A percentile compares a stretch with the other conserved stretches of the same genome.
Evolutionary conservation across 2,329 filamentous ascomycete species (phyloP).

Genomic region (Coleophoma eucalyptorum): DNA sequence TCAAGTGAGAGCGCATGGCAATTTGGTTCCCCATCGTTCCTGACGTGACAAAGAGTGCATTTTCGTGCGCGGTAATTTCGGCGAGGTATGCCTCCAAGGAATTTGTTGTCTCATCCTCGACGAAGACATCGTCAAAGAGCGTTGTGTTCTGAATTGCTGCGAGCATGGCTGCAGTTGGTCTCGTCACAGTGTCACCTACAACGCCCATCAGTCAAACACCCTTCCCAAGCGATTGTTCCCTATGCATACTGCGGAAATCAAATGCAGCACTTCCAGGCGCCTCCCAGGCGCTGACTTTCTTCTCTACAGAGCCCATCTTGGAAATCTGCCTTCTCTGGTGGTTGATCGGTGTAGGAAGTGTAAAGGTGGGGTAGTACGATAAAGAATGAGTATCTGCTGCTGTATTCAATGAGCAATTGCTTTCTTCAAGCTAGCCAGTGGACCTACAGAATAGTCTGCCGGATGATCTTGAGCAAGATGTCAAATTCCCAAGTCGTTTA

Average conservation of each 20-base stretch:
- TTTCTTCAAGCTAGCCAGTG: no score
- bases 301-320: neutral
- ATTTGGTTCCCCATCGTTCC: constrained; percentile 96
- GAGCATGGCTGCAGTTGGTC: constrained; percentile 78
- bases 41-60: constrained; percentile 76
- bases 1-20: constrained; percentile 72
- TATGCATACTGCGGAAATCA: constrained; percentile 26
- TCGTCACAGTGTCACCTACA: constrained; percentile 66
- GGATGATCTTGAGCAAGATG: no score
- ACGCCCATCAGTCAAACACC: constrained; percentile 7
- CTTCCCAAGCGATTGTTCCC: neutral
- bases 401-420: no score
- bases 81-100: constrained; percentile 74
- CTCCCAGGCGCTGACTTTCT: constrained; percentile 20
- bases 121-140: constrained; percentile 79
- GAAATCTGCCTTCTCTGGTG: no score
- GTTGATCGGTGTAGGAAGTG: no score
- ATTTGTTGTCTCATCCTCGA: constrained; percentile 75
- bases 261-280: constrained; percentile 26
- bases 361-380: no score
- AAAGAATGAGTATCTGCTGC: no score
- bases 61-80: constrained; percentile 68
- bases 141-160: constrained; percentile 70
- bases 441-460: no score
- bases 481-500: no score